These are phyloP conservation scores for Aspergillus texensis DNA, from an alignment of 2,329 filamentous ascomycete species.

Conservation along the genomic window DNA sequence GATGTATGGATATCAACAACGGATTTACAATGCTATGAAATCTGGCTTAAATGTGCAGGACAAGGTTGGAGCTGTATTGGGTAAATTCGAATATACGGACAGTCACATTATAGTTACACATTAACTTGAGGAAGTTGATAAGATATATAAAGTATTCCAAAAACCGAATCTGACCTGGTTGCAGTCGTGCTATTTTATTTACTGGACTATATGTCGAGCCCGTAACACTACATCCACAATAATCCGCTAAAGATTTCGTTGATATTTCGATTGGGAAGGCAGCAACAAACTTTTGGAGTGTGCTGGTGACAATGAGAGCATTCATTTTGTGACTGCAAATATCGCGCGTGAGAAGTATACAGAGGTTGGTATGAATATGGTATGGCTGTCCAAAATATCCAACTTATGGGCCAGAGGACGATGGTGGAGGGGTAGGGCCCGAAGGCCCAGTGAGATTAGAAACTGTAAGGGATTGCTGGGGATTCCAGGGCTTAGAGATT, in stretches of 20 bases:
- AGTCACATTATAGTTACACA: background rate
- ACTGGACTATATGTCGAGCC: background rate
- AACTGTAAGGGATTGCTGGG: slow-evolving; percentile 20
- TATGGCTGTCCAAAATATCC: background rate
- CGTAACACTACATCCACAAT: background rate
- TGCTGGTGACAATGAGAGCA: background rate
- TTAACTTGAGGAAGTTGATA: background rate
- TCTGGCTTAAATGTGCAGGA: background rate
- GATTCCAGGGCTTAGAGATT: slow-evolving; percentile 15
- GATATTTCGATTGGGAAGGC: background rate
- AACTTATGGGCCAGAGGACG: slow-evolving; percentile 10
- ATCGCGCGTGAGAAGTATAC: background rate
- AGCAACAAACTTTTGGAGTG: background rate
- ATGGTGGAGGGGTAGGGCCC: slow-evolving; percentile 28
- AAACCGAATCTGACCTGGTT: background rate
- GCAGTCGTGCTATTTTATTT: background rate
- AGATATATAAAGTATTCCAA: background rate
- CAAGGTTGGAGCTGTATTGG: background rate
- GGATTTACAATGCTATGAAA: background rate
- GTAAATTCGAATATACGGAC: background rate
- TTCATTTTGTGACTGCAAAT: background rate
- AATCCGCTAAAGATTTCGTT: background rate
- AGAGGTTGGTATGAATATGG: background rate
- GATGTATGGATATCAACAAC: background rate
- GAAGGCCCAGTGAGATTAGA: slow-evolving; percentile 30